Conservation (phyloP, 306 rosid genomes). For the Oxytropis ochrocephala region DNA sequence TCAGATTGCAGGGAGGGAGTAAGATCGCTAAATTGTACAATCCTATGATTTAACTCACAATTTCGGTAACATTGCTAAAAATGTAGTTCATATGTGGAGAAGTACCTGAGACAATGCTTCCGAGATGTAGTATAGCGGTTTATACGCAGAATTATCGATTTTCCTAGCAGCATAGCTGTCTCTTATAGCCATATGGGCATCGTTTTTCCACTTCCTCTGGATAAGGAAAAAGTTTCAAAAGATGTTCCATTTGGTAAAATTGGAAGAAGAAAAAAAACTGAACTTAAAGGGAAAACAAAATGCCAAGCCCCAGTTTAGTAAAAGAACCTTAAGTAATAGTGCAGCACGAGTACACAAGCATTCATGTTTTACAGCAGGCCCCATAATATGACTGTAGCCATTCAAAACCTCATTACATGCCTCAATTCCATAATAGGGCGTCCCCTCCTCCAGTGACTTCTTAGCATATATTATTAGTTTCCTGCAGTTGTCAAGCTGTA, state of each 20-base stretch:
- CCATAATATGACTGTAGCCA: slow-evolving; percentile 47
- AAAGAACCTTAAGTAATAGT: slow-evolving; percentile 68
- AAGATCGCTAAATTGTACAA: background rate
- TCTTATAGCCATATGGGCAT: slow-evolving; percentile 84
- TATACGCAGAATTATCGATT: slow-evolving; percentile 53
- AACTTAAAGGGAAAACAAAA: background rate
- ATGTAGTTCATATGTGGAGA: slow-evolving; percentile 13
- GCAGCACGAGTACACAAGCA: slow-evolving; percentile 77
- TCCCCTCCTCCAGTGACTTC: slow-evolving; percentile 45
- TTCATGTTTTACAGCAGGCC: slow-evolving; percentile 46
- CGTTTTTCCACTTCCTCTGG: slow-evolving; percentile 98
- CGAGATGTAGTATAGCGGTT: slow-evolving; percentile 62
- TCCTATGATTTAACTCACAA: background rate
- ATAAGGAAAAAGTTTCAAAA: slow-evolving; percentile 8
- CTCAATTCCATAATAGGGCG: slow-evolving; percentile 63
- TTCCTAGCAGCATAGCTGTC: slow-evolving; percentile 77
- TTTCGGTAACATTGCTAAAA: background rate
- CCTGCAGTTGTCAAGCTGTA: slow-evolving; percentile 79
- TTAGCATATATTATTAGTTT: slow-evolving; percentile 59
- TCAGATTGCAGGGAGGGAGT: background rate
- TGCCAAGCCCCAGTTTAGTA: slow-evolving; percentile 18
- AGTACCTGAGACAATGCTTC: slow-evolving; percentile 91
- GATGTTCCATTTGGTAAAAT: slow-evolving; percentile 1
- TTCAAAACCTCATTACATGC: slow-evolving; percentile 87
- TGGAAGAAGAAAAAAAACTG: background rate